Percentiles rank a stretch among this genome's conserved stretches.
These are phyloP conservation scores for Saccharomyces hybrid DNA, from an alignment of 1,139 yeast genomes.

Conservation along the genomic window DNA sequence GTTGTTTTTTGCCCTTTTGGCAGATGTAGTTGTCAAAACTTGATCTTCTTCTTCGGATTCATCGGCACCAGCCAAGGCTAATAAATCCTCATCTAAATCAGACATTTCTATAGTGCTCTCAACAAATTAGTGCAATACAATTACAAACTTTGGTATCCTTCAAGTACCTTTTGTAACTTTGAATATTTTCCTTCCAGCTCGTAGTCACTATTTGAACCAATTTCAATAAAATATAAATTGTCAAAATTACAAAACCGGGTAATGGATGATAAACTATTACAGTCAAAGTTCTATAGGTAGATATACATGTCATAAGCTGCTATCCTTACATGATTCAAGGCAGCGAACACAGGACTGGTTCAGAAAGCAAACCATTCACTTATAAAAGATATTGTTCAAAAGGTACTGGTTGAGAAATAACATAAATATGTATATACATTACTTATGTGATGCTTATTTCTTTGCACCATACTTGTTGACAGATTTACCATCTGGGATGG, in stretches of 20 bases:
- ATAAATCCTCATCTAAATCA: conserved; percentile 80
- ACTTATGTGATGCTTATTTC: conserved; percentile 25
- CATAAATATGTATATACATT: neutral
- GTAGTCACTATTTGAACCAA: neutral
- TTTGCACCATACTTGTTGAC: conserved; percentile 79
- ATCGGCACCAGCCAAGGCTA: conserved; percentile 83
- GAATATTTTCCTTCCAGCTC: neutral
- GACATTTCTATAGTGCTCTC: conserved; percentile 28
- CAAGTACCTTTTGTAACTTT: neutral
- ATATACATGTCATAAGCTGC: neutral
- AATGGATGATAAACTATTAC: neutral
- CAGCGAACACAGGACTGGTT: neutral
- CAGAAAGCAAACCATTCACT: neutral
- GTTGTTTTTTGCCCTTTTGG: conserved; percentile 22
- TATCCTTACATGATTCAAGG: neutral
- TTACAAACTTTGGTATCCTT: neutral
- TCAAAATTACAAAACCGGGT: neutral
- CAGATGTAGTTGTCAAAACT: conserved; percentile 20
- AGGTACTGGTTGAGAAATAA: neutral
- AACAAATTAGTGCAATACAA: neutral
- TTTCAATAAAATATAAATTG: neutral
- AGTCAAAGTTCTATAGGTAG: neutral
- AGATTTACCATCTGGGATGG: conserved; percentile 94
- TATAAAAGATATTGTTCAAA: neutral
- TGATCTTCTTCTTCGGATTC: conserved; percentile 34